Base-by-base conservation (phyloP, 495 filamentous ascomycete species). In the Letharia lupina region DNA sequence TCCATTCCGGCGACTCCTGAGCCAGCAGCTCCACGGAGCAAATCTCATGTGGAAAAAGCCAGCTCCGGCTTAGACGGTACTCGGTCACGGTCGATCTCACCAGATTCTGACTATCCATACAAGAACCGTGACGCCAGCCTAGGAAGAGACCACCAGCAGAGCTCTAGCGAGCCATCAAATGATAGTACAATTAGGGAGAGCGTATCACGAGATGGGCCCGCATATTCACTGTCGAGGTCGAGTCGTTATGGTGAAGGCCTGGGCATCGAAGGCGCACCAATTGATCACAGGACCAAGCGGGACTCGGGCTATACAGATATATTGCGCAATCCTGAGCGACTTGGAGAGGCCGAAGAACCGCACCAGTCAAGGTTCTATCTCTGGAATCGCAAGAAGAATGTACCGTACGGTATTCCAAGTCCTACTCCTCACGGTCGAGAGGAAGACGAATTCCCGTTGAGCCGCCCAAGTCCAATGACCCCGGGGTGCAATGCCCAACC, bases 361-460 rank as follows among this genome's bases (percentile, higher is more conserved):
- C 67, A 73, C 7, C 66, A 67, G 18, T 73, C 78, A 18, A 79
- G 75, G 50, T 71, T 77, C 15, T 77, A 74, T 13, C 81, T 79
- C 62, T 84, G 82, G 82, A 81, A 76, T 62, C 64, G 67, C 23
- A 57, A 64, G 45, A 58, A 63, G 33, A 47, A 45, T 57, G 50
- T 62, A 56, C 57, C 71, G 63, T 62, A 70, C 28, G 71, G 71
- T 31, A 69, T 79, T 62, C 75, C 76, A n/a, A 80, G 76, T 57
- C 79, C 79, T 15, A 74, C 77, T 65, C 78, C 78, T 20, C 74
- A 78, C 64, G 70, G 68, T 15, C 63, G 63, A 8, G 78, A 80
- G 59, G 79, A 79, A 31, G 79, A 81, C 54, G 73, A 78, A 59
- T 79, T 77, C 54, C 78, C 78, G 11, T 61, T 81, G 9, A 70